Evolutionary conservation across 164 flowering plant species (phyloP), one percentile per base, ranked within the genome.

Genomic region (Tetracentron sinense): DNA sequence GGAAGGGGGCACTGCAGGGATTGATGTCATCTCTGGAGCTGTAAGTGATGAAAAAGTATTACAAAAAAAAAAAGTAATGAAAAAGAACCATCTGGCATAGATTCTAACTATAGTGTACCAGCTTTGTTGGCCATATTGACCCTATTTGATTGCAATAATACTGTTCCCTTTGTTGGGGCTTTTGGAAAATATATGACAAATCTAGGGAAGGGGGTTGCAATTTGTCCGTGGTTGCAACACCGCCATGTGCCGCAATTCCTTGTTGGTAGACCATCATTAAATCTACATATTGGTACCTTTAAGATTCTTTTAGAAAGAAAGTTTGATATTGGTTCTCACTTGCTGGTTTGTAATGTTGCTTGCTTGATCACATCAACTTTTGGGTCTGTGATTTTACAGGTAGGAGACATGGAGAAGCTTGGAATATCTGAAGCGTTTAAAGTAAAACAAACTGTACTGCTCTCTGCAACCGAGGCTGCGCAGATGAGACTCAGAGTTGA

Each of bases 401-500:
- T 92, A 12, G 97, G 99, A 56, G 91, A 89, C 53, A 92, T 95
- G 99, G 80, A 81, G 38, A 86, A 78, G 72, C 75, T 78, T 48
- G 97, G 99, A 14, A 95, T 95, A 33, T 92, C 85, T 7, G 99
- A 95, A 72, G 67, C 99, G 6, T 92, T 92, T 71, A 95, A 95
- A 72, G 99, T 95, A 30, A 95, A 95, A 83, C 97, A 89, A 52
- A 97, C 97, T n/a, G 84, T 95, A 25, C 68, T 95, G 75, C 87
- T 92, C 7, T 95, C 99, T 47, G 96, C 99, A 61, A 92, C 97
- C 14, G 99, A 95, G 73, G 99, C 97, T 33, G 94, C 92, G 7
- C 97, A 95, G 79, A 92, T 90, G 97, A 92, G 92, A 58, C 86
- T 95, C 30, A 81, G 99, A 70, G 99, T 95, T 21, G 97, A 95